These are phyloP conservation scores for Wickerhamiella allomyrinae DNA, from an alignment of 805 yeast genomes.

Conservation along the genomic window DNA sequence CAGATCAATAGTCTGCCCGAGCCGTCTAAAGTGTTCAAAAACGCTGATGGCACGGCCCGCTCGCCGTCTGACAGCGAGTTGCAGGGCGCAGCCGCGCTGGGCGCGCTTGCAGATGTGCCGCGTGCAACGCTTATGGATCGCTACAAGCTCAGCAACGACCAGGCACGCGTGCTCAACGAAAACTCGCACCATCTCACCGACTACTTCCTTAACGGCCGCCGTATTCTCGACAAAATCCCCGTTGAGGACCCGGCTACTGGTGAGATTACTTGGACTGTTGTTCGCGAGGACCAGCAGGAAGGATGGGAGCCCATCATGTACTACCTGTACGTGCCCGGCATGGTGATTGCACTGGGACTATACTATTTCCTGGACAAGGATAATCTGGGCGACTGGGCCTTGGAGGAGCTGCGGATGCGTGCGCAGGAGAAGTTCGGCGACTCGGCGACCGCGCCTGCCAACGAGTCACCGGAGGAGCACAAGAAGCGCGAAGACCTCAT, in stretches of 20 bases:
- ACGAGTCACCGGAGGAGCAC: slow-evolving; percentile 38
- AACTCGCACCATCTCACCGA: slow-evolving; percentile 48
- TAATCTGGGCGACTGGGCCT: slow-evolving; percentile 61
- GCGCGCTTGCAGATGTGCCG: slow-evolving; percentile 42
- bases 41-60: slow-evolving; percentile 62
- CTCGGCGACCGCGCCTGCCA: slow-evolving; percentile 20
- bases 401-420: slow-evolving; percentile 65
- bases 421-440: slow-evolving; percentile 50
- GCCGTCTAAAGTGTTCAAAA: slow-evolving; percentile 51
- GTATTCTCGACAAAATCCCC: slow-evolving; percentile 71
- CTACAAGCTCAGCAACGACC: slow-evolving; percentile 36
- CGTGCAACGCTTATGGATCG: slow-evolving; percentile 37
- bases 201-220: slow-evolving; percentile 39
- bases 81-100: slow-evolving; percentile 57
- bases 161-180: slow-evolving; percentile 40
- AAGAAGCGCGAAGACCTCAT: slow-evolving; percentile 61
- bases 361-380: slow-evolving; percentile 38
- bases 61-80: slow-evolving; percentile 56
- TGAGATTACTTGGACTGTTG: slow-evolving; percentile 61
- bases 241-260: slow-evolving; percentile 69
- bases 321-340: slow-evolving; percentile 57
- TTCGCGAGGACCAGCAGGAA: slow-evolving; percentile 61
- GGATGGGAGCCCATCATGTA: slow-evolving; percentile 75
- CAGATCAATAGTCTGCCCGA: slow-evolving; percentile 50
- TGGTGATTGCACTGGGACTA: slow-evolving; percentile 40